Conservation (phyloP, 306 rosid genomes). For the Cucurbita moschata region DNA sequence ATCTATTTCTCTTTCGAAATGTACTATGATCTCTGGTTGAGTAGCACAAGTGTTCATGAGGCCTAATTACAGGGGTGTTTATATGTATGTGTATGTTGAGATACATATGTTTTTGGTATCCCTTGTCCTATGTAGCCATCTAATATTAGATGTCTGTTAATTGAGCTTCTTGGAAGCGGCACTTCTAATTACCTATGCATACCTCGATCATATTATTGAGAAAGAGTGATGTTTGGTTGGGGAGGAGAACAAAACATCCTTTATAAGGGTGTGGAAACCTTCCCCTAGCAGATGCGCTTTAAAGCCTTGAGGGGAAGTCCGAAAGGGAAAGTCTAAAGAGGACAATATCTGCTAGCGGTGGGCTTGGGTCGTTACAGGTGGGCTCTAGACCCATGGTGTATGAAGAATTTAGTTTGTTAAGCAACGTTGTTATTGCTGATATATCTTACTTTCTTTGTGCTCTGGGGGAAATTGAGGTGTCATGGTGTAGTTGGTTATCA, state of each 20-base stretch:
- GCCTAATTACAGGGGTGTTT: not conserved
- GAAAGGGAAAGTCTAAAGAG: no score
- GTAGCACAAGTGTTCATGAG: not conserved
- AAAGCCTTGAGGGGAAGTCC: no score
- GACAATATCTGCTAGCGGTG: no score
- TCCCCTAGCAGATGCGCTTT: no score
- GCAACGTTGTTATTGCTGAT: not conserved
- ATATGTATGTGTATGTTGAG: not conserved
- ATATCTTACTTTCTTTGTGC: not conserved
- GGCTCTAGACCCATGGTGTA: not conserved
- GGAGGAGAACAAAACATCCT: no score
- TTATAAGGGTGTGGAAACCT: no score
- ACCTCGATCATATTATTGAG: not conserved
- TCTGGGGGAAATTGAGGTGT: not conserved
- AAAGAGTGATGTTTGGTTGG: no score
- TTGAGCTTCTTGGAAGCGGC: not conserved
- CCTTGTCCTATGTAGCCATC: not conserved
- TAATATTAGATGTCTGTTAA: not conserved
- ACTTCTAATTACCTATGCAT: not conserved
- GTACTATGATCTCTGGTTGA: not conserved
- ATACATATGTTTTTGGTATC: not conserved
- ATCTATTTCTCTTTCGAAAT: conserved; percentile 8
- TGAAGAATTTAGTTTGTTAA: not conserved
- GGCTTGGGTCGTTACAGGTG: not conserved
- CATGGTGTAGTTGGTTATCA: not conserved